Base-by-base conservation (phyloP, 768 basidiomycete species). In the Sarcodon aspratus region DNA sequence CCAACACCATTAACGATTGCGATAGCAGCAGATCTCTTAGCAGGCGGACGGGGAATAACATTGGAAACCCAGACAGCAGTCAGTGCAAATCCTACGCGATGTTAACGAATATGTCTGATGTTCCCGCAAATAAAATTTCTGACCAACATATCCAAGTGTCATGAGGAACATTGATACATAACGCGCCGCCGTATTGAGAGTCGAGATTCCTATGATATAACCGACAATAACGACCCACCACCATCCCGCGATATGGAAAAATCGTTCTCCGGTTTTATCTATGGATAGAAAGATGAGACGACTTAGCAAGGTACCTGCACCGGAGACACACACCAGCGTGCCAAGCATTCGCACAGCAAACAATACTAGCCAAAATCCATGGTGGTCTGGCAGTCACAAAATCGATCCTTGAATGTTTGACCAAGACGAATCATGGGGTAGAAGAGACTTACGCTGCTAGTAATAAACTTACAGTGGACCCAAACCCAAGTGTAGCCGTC, bases 81-180 rank as follows among this genome's bases (percentile, higher is more conserved):
- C 17, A 73, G 52, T 1, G 71, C 63, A 45, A 66, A 69, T 9
- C 70, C 70, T 69, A 33, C 21, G 9, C 34, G 5, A 27, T 27
- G 21, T 27, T 27, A 27, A 27, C 21, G 21, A 34, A 15, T 18
- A 21, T 18, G 2, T 3, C 3, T 27, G 3, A 18, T 47, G 36
- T 9, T 46, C 12, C 3, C 7, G 42, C 9, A 27, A 17, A 38
- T 18, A 43, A n/a, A 9, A 9, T 6, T 17, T 46, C 62, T 27
- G 37, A 65, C 73, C 72, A 5, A 63, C 62, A 52, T 74, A 76
- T 45, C 80, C 80, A 46, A 63, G 61, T 0, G 80, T 71, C 79
- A 84, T 80, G 33, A 82, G 65, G 62, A 82, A 82, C 60, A 82
- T 61, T 1, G 77, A 70, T 27, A 82, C 66, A 53, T 83, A 82